phyloP scores from a whole-genome alignment of 2,329 filamentous ascomycete species.

The Neocucurbitaria cava region DNA sequence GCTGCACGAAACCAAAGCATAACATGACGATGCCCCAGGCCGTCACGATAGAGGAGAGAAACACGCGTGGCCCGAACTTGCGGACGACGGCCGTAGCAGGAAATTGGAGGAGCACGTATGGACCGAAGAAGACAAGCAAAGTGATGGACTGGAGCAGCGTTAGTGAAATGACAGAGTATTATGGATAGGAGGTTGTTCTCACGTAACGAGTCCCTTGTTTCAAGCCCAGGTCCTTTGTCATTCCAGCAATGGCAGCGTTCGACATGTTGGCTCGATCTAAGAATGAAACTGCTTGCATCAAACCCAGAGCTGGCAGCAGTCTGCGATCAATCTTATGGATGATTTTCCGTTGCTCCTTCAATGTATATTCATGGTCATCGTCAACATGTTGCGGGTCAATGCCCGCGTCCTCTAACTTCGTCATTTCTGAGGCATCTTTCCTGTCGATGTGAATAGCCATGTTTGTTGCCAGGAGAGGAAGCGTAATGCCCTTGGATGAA shows the following conservation, averaged over 20 bases:
- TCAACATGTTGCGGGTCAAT: no score
- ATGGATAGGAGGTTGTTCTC: no score
- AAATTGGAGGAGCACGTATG: constrained; percentile 33
- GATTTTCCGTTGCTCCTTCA: constrained; percentile 38
- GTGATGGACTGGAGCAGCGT: no score
- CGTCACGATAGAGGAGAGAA: constrained; percentile 34
- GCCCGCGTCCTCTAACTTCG: no score
- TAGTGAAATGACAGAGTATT: no score
- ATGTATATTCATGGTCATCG: no score
- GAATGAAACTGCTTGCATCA: constrained; percentile 33
- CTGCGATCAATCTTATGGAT: constrained; percentile 46
- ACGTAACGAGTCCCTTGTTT: constrained; percentile 21
- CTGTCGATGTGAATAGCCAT: no score
- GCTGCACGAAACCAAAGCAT: constrained; percentile 25
- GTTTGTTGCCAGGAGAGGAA: no score
- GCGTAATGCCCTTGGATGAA: no score
- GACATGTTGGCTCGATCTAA: constrained; percentile 27
- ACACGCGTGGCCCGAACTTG: constrained; percentile 32
- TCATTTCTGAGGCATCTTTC: no score
- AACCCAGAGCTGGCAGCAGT: constrained; percentile 42
- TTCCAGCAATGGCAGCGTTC: constrained; percentile 21
- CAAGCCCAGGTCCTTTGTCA: constrained; percentile 22
- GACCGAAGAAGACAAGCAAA: constrained; percentile 15
- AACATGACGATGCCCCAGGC: constrained; percentile 25
- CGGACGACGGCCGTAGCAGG: constrained; percentile 37